A percentile compares a stretch with the other conserved stretches of the same genome.
Conservation (phyloP, 306 rosid species). For the Biancaea sappan region DNA sequence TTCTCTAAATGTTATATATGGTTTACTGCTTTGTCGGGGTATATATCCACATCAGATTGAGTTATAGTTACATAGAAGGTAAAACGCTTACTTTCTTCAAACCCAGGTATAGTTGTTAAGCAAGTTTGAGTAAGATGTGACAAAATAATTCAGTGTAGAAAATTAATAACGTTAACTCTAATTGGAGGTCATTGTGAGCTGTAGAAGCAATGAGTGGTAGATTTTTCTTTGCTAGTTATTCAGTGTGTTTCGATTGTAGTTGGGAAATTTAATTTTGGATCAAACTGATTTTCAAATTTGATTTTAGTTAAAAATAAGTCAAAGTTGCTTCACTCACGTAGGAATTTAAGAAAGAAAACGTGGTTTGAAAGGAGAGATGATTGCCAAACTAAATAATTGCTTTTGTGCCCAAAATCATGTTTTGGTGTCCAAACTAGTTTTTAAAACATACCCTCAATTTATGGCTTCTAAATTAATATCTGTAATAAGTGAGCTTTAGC, state of each 20-base stretch:
- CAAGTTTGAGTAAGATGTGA: background rate
- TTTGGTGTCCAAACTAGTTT: too few relatives aligned
- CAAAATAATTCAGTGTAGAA: background rate
- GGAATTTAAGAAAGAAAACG: too few relatives aligned
- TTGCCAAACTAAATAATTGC: too few relatives aligned
- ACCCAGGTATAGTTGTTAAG: background rate
- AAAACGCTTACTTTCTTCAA: background rate
- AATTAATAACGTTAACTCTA: background rate
- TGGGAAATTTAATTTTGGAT: too few relatives aligned
- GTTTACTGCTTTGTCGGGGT: background rate
- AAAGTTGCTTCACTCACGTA: too few relatives aligned
- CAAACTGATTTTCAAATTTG: too few relatives aligned
- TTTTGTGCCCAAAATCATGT: too few relatives aligned
- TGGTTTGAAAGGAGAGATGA: too few relatives aligned
- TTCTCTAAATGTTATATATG: constrained; percentile 25
- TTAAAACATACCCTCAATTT: too few relatives aligned
- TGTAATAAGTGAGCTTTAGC: background rate
- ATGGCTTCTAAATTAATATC: constrained; percentile 9
- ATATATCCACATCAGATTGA: background rate
- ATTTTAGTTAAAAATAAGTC: too few relatives aligned
- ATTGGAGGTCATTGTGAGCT: constrained; percentile 12
- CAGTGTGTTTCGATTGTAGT: too few relatives aligned
- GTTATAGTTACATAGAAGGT: background rate
- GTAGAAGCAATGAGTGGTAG: constrained; percentile 25
- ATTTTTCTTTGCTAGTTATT: constrained; percentile 18